Evolutionary conservation across 1,284 basidiomycete genomes (phyloP).

Genomic region (Ceratobasidium sp.): DNA sequence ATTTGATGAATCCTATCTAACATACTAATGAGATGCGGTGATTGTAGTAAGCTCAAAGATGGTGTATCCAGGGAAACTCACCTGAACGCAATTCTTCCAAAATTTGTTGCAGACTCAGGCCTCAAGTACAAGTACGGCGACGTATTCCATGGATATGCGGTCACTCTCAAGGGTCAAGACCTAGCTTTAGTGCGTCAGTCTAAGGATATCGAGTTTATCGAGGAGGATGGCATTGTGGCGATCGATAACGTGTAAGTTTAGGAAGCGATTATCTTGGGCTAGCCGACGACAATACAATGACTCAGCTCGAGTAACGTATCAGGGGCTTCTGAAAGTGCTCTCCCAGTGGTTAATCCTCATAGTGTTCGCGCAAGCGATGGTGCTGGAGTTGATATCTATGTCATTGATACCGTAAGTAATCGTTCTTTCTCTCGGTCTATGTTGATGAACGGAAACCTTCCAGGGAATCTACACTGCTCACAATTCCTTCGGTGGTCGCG

Average conservation of each 20-base stretch:
- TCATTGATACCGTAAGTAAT: conserved; percentile 43
- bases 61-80: conserved; percentile 31
- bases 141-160: conserved; percentile 49
- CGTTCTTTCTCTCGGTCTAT: not conserved
- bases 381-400: conserved; percentile 45
- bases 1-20: not conserved
- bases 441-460: not conserved
- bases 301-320: conserved; percentile 15
- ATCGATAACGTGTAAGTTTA: conserved; percentile 27
- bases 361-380: conserved; percentile 5
- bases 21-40: not conserved
- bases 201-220: conserved; percentile 47
- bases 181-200: conserved; percentile 43
- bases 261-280: not conserved
- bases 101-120: conserved; percentile 32
- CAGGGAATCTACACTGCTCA: conserved; percentile 69
- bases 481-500: conserved; percentile 70
- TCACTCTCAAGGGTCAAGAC: conserved; percentile 39
- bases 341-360: not conserved
- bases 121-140: conserved; percentile 46
- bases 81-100: conserved; percentile 24
- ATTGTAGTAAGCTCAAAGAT: conserved; percentile 40
- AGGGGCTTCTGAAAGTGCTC: not conserved
- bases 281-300: not conserved
- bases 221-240: conserved; percentile 32